phyloP scores from a whole-genome alignment of 768 basidiomycete species.

The Lactarius trivialis region DNA sequence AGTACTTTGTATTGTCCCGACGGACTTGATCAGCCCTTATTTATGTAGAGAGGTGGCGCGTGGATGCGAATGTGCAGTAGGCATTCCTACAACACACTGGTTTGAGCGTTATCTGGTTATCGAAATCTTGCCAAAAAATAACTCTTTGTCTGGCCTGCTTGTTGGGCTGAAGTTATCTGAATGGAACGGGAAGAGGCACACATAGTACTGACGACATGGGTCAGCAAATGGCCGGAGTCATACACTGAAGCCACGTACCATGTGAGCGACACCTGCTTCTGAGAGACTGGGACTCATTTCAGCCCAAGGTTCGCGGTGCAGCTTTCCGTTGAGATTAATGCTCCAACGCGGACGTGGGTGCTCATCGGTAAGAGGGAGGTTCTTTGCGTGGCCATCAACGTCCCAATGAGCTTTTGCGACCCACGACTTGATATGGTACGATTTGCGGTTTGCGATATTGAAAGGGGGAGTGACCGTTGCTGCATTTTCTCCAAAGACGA shows the following conservation, averaged over 20 bases:
- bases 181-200: slow-evolving; percentile 3
- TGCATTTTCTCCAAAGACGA: slow-evolving; percentile 16
- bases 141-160: background rate
- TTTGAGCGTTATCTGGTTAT: background rate
- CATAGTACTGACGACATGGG: slow-evolving; percentile 6
- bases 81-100: background rate
- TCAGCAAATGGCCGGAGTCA: background rate
- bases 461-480: background rate
- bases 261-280: background rate
- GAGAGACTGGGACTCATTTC: slow-evolving; percentile 9
- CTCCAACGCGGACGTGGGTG: slow-evolving; percentile 1
- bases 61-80: background rate
- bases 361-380: background rate
- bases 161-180: background rate
- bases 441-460: background rate
- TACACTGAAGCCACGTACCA: slow-evolving; percentile 1
- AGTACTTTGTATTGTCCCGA: too few species aligned
- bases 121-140: slow-evolving; percentile 1
- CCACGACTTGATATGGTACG: background rate
- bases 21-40: background rate
- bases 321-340: slow-evolving; percentile 7
- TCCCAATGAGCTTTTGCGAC: slow-evolving; percentile 16
- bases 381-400: background rate
- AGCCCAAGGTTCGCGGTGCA: background rate
- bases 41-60: background rate